Evolutionary conservation across 805 yeast genomes (phyloP), one percentile per base, ranked within the genome.

Genomic region (Crinitomyces ghanaensis): DNA sequence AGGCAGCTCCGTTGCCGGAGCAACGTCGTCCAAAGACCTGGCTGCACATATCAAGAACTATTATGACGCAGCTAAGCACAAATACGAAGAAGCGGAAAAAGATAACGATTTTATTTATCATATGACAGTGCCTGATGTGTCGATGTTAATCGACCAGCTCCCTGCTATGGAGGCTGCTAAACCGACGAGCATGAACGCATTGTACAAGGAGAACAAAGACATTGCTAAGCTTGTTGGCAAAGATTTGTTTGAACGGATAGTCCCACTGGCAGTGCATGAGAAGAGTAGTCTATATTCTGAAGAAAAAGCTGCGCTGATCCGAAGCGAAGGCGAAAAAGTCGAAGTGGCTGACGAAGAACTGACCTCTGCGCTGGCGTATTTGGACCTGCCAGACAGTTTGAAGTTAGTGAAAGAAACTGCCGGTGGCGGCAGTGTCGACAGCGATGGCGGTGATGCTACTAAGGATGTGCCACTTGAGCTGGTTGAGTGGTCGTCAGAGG

Each of bases 41-140:
- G 33, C 33, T 12, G 42, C 46, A 12, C 31, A 45, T 4, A 29
- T 51, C 12, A 46, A 44, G 22, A 22, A 48, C 11, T 34, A 44
- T 8, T 34, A 39, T 17, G 54, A 57, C 25, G 20, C 46, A 6
- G 33, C 49, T 16, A 35, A 41, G 24, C 35, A 49, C 6, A 61
- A 65, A 31, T 41, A 60, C 9, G 53, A 52, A 18, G 45, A 54
- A 2, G 45, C 82, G 44, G 74, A 68, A 17, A 84, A 80, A 44
- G 97, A 88, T 50, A 88, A 88, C 49, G 96, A 88, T 51, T 77
- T 74, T 46, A 82, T 88, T 23, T 88, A 82, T 50, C 94, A 91
- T 54, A 70, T 70, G 15, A 56, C 77, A 0, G 56, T 84, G 31
- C 70, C 82, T 5, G 78, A 73, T 9, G 64, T 84, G 4, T 74